phyloP scores from a whole-genome alignment of 192 early-diverging fungal species.

The Allomyces macrogynus region DNA sequence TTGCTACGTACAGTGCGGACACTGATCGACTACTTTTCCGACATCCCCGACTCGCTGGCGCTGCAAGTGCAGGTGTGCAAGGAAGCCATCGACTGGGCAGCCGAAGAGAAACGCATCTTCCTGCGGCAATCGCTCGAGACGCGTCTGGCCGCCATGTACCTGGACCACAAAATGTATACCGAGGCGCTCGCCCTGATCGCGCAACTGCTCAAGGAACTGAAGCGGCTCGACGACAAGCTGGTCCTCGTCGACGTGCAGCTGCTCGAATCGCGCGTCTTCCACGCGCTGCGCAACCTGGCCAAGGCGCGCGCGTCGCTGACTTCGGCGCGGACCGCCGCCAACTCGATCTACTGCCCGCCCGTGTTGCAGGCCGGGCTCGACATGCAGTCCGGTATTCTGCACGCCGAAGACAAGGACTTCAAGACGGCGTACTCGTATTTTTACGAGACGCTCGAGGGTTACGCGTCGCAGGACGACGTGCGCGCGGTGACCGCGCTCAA shows the following conservation, averaged over 20 bases:
- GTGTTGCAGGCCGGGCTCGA: constrained; percentile 88
- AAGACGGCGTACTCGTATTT: constrained; percentile 99
- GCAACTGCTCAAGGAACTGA: constrained; percentile 81
- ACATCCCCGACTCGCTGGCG: constrained; percentile 65
- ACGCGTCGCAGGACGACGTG: constrained; percentile 67
- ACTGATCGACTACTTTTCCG: constrained; percentile 66
- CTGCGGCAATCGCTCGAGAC: constrained; percentile 91
- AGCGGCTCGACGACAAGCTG: constrained; percentile 96
- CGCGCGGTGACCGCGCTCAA: constrained; percentile 77
- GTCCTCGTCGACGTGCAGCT: constrained; percentile 92
- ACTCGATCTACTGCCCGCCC: constrained; percentile 94
- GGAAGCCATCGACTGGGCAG: constrained; percentile 83
- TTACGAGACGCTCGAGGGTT: constrained; percentile 93
- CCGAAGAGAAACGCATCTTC: constrained; percentile 79
- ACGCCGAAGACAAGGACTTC: constrained; percentile 97
- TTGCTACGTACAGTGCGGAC: constrained; percentile 40
- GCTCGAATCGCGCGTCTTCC: constrained; percentile 81
- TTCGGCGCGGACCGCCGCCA: constrained; percentile 86
- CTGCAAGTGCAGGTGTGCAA: constrained; percentile 87
- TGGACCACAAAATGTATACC: constrained; percentile 88
- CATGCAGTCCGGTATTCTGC: constrained; percentile 91
- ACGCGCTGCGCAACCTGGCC: constrained; percentile 77
- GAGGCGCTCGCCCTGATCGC: constrained; percentile 70
- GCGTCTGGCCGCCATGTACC: constrained; percentile 67
- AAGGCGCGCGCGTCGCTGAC: constrained; percentile 87